Evolutionary conservation across 2,329 filamentous ascomycete genomes (phyloP), one percentile per base, ranked within the genome.

Genomic region (Xylariaceae sp.): DNA sequence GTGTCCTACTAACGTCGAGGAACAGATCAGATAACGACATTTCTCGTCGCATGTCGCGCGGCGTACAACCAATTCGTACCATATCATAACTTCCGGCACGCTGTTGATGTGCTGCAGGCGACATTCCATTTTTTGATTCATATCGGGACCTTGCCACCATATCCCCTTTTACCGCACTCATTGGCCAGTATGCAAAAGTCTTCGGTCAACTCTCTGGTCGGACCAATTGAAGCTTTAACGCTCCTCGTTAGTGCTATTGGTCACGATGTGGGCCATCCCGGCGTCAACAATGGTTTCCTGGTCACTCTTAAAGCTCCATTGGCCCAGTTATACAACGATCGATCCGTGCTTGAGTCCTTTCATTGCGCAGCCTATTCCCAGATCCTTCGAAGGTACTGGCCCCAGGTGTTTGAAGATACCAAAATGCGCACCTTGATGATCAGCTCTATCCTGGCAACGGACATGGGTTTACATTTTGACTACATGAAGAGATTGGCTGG

Each of bases 71-170:
- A 84, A 55, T 96, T 96, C 70, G 91, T 96, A 37, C 88, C 92
- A 27, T 99, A 97, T 68, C 94, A 99, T 76, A 99, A 99, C 72
- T 99, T 97, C 70, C 88, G 92, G 52, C 94, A 99, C 72, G 94
- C 96, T 27, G 87, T 96, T 58, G 94, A 99, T 71, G 94, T 99
- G 31, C 78, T 97, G 51, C 92, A 97, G 71, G 95, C 92, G 1
- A 84, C 91, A 3, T 97, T 96, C 70, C 85, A 87, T 73, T 96
- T 96, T 68, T 81, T 97, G 4, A 78, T 96, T 53, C 83, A 84
- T 60, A 85, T 96, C 50, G 88, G 89, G 54, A 83, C 84, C 35
- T 75, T 95, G 48, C 87, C 87, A 11, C 79, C 81, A 4, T 94
- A 88, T 71, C 81, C 80, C 32, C 68, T 69, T 2, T 68, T 70